phyloP scores from a whole-genome alignment of 2,329 filamentous ascomycete genomes.

The Boeremia exigua region DNA sequence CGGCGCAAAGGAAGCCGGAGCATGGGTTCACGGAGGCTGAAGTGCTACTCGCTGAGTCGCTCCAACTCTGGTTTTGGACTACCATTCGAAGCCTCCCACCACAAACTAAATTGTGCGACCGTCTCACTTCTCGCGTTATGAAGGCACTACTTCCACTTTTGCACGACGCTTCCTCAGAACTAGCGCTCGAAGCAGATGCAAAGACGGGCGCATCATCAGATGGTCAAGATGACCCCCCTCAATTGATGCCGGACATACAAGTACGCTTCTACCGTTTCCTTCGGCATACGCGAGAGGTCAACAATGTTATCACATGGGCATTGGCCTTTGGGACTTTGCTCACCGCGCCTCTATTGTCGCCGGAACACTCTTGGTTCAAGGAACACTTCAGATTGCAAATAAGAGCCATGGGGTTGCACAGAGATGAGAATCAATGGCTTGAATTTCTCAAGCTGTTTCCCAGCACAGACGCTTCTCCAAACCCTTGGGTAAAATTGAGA shows the following conservation, averaged over 20 bases:
- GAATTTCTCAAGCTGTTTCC: slow-evolving; percentile 20
- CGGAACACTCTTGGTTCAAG: slow-evolving; percentile 28
- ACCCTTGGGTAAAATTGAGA: slow-evolving; percentile 16
- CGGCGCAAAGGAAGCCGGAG: slow-evolving; percentile 17
- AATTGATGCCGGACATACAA: neutral
- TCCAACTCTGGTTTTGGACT: slow-evolving; percentile 29
- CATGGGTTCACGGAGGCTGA: slow-evolving; percentile 21
- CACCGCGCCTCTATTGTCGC: slow-evolving; percentile 14
- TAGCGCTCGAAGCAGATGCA: neutral
- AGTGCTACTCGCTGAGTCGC: slow-evolving; percentile 23
- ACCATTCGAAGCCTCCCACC: slow-evolving; percentile 22
- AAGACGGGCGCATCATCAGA: neutral
- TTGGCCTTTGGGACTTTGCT: slow-evolving; percentile 25
- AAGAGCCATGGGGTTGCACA: slow-evolving; percentile 16
- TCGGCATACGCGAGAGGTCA: slow-evolving; percentile 11
- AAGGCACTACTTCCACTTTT: slow-evolving; percentile 23
- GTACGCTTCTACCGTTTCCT: slow-evolving; percentile 7
- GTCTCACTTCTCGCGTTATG: slow-evolving; percentile 24
- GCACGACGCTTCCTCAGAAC: slow-evolving; percentile 14
- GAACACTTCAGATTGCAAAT: slow-evolving; percentile 20
- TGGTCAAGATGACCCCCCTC: neutral
- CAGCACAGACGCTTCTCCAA: slow-evolving; percentile 15
- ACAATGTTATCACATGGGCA: slow-evolving; percentile 26
- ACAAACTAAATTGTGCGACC: slow-evolving; percentile 26
- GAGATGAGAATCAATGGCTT: slow-evolving; percentile 5